Conservation (phyloP, 805 yeast species). For the Metschnikowia corniflorae region DNA sequence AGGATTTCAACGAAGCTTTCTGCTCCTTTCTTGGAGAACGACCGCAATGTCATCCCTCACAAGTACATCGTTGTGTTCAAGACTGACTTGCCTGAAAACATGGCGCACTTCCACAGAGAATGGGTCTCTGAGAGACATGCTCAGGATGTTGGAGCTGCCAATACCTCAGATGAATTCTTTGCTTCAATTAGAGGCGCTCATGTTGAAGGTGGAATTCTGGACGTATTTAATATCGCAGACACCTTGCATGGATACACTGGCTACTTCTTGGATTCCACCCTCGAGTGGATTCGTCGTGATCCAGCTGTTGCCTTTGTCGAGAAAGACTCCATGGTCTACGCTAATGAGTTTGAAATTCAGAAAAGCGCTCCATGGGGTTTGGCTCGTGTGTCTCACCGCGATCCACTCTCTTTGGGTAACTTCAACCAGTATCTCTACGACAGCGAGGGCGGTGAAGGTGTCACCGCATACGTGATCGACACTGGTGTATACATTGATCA, state of each 20-base stretch:
- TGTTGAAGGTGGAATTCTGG: slow-evolving; percentile 15
- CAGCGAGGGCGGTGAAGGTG: slow-evolving; percentile 44
- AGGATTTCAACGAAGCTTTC: slow-evolving; percentile 3
- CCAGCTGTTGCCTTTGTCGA: slow-evolving; percentile 69
- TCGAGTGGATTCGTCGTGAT: slow-evolving; percentile 67
- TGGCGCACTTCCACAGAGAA: slow-evolving; percentile 60
- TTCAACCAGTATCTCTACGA: slow-evolving; percentile 45
- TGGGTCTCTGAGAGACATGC: slow-evolving; percentile 52
- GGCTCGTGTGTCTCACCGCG: slow-evolving; percentile 83
- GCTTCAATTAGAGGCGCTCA: slow-evolving; percentile 11
- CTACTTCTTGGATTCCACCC: slow-evolving; percentile 67
- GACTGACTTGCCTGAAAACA: slow-evolving; percentile 51
- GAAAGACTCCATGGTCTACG: slow-evolving; percentile 59
- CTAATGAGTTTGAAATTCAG: slow-evolving; percentile 63
- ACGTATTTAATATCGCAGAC: slow-evolving; percentile 54
- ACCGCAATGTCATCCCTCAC: slow-evolving; percentile 51
- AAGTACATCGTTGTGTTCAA: slow-evolving; percentile 86
- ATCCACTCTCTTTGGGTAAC: slow-evolving; percentile 60
- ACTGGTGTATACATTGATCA: slow-evolving; percentile 70
- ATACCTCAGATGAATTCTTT: slow-evolving; percentile 21
- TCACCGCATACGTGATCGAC: slow-evolving; percentile 76
- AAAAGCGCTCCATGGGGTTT: slow-evolving; percentile 94
- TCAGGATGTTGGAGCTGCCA: slow-evolving; percentile 33
- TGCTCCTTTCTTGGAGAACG: slow-evolving; percentile 17
- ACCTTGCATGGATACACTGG: slow-evolving; percentile 80